Evolutionary conservation across 2,329 filamentous ascomycete genomes (phyloP).

Genomic region (Fusarium fracticaudum): DNA sequence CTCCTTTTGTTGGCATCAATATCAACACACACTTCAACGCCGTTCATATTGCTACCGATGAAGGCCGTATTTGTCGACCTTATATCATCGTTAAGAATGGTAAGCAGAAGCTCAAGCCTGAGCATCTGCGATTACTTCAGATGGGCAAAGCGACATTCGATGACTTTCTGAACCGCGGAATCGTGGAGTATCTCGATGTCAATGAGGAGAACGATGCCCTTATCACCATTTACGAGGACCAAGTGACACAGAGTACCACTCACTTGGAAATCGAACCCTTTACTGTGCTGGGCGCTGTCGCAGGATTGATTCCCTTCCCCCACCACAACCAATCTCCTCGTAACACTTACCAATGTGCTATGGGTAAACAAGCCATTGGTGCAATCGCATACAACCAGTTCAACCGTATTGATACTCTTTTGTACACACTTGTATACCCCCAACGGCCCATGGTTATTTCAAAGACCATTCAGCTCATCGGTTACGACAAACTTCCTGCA

Average conservation of each 20-base stretch:
- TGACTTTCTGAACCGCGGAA: constrained; percentile 87
- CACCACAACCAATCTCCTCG: constrained; percentile 98
- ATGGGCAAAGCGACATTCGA: constrained; percentile 90
- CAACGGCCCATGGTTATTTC: constrained; percentile 98
- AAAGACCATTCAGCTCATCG: constrained; percentile 93
- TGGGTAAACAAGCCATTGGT: constrained; percentile 99
- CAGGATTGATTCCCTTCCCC: constrained; percentile 95
- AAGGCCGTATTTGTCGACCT: constrained; percentile 94
- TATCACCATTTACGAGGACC: constrained; percentile 87
- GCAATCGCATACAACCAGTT: constrained; percentile 99
- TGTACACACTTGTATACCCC: constrained; percentile 97
- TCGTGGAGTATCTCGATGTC: constrained; percentile 96
- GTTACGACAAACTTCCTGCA: constrained; percentile 96
- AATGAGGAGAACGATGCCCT: constrained; percentile 98
- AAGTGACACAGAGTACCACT: constrained; percentile 85
- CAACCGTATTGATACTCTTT: constrained; percentile 92
- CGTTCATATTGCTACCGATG: constrained; percentile 95
- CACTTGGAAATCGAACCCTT: constrained; percentile 99
- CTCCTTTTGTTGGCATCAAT: constrained; percentile 95
- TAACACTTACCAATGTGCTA: constrained; percentile 99
- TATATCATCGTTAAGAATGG: constrained; percentile 94
- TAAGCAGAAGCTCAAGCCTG: constrained; percentile 79
- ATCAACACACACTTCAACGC: constrained; percentile 93
- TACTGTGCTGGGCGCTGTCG: constrained; percentile 93
- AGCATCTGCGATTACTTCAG: constrained; percentile 83